These are phyloP conservation scores for Byssoonygena ceratinophila DNA, from an alignment of 2,329 filamentous ascomycete species.

Conservation along the genomic window DNA sequence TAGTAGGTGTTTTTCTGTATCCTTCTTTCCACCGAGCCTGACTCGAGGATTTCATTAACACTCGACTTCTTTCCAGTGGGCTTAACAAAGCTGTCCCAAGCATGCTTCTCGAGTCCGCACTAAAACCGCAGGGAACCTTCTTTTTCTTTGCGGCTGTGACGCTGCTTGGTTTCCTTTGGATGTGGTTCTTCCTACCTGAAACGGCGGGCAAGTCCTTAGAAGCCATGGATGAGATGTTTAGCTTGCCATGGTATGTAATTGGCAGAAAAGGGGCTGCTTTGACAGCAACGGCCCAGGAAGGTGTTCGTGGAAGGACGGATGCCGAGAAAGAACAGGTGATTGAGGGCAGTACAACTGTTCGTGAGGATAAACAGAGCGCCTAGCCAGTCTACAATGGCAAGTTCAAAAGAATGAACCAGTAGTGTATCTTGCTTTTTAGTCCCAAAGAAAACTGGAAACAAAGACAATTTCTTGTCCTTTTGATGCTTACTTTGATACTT, in stretches of 20 bases:
- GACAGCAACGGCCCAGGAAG: conserved; percentile 10
- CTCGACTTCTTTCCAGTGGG: conserved; percentile 9
- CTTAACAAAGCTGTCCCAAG: conserved; percentile 25
- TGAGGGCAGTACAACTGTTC: neutral
- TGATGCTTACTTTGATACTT: too few species aligned
- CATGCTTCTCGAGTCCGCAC: conserved; percentile 40
- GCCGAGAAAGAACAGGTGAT: neutral
- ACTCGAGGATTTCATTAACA: neutral
- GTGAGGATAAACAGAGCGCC: neutral
- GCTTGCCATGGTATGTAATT: conserved; percentile 17
- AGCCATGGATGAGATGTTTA: conserved; percentile 17
- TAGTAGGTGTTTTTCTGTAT: conserved; percentile 17
- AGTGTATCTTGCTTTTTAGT: too few species aligned
- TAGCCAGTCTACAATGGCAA: too few species aligned
- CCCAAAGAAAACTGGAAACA: too few species aligned
- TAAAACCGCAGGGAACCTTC: conserved; percentile 55
- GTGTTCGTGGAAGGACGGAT: neutral
- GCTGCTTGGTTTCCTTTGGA: conserved; percentile 54
- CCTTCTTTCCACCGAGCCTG: neutral
- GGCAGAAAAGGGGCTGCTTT: conserved; percentile 16
- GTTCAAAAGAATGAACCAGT: too few species aligned
- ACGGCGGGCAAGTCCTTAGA: conserved; percentile 47
- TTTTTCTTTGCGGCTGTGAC: conserved; percentile 64
- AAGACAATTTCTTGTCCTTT: too few species aligned
- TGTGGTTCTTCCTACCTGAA: conserved; percentile 61